phyloP scores from a whole-genome alignment of 2,329 filamentous ascomycete species.

The Penicillium sclerotiorum region DNA sequence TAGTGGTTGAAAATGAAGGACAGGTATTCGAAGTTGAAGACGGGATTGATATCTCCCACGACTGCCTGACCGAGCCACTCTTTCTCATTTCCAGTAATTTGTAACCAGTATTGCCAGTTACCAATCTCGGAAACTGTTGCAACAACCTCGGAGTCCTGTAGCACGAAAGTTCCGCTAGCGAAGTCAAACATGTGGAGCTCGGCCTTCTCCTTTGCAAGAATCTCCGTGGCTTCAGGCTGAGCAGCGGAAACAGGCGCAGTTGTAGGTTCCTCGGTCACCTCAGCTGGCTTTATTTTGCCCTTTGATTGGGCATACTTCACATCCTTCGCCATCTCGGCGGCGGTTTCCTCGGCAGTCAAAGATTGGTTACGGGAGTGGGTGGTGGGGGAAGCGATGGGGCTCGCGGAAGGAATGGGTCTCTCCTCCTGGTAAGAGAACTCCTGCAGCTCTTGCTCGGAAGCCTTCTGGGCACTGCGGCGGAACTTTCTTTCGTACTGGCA shows the following conservation, averaged over 20 bases:
- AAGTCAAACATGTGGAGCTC: conserved; percentile 96
- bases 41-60: conserved; percentile 89
- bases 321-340: conserved; percentile 49
- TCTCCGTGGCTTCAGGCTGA: conserved; percentile 70
- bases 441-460: conserved; percentile 76
- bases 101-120: conserved; percentile 93
- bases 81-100: conserved; percentile 73
- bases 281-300: conserved; percentile 41
- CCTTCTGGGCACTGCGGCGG: conserved; percentile 74
- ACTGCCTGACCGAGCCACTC: conserved; percentile 88
- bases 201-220: conserved; percentile 72
- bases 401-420: conserved; percentile 62
- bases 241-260: conserved; percentile 61
- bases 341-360: conserved; percentile 44
- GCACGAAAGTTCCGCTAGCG: conserved; percentile 77
- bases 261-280: conserved; percentile 53
- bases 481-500: conserved; percentile 99
- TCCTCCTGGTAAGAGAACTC: conserved; percentile 78
- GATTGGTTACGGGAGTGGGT: conserved; percentile 36
- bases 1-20: conserved; percentile 99
- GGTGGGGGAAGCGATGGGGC: conserved; percentile 56
- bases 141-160: conserved; percentile 73
- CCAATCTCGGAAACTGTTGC: conserved; percentile 84
- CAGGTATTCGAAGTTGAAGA: conserved; percentile 98
- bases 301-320: conserved; percentile 46